Percentiles rank a stretch among this genome's conserved stretches.
phyloP scores from a whole-genome alignment of 345 rosid genomes.

The Euclidium syriacum region DNA sequence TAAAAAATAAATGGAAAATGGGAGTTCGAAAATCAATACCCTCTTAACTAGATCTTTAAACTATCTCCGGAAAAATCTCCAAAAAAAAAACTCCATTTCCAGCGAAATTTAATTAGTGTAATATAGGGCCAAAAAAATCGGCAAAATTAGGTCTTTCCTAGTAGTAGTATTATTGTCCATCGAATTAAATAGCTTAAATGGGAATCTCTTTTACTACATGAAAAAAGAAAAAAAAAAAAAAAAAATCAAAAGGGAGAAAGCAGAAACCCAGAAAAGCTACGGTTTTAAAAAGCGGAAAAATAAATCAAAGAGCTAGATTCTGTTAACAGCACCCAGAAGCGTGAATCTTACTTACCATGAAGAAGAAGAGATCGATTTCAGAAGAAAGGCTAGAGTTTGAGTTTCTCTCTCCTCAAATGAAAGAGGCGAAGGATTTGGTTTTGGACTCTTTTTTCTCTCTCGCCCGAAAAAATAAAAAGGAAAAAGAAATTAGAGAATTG shows the following conservation, averaged over 20 bases:
- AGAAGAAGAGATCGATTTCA: conserved; percentile 35
- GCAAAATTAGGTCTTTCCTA: conserved; percentile 13
- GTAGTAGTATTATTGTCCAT: conserved; percentile 27
- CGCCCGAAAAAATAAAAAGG: not conserved
- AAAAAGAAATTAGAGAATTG: not conserved
- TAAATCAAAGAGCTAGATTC: conserved; percentile 32
- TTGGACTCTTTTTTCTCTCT: conserved; percentile 7
- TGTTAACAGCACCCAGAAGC: conserved; percentile 16
- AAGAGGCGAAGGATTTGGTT: conserved; percentile 17
- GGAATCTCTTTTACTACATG: conserved; percentile 37
- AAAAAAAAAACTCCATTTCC: conserved; percentile 12
- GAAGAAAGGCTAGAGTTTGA: conserved; percentile 6
- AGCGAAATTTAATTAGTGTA: conserved; percentile 9
- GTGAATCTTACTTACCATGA: conserved; percentile 28
- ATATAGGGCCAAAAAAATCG: not conserved
- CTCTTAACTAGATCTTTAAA: conserved; percentile 39
- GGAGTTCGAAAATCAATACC: not conserved
- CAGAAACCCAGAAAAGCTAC: conserved; percentile 12
- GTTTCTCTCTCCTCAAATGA: conserved; percentile 26
- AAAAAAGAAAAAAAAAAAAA: conserved; percentile 9
- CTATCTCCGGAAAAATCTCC: conserved; percentile 20
- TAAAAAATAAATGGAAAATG: not conserved
- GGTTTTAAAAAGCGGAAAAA: not conserved
- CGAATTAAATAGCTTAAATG: conserved; percentile 28
- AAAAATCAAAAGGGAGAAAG: not conserved